phyloP scores from a whole-genome alignment of 2,329 filamentous ascomycete species.

The Emericellopsis atlantica region DNA sequence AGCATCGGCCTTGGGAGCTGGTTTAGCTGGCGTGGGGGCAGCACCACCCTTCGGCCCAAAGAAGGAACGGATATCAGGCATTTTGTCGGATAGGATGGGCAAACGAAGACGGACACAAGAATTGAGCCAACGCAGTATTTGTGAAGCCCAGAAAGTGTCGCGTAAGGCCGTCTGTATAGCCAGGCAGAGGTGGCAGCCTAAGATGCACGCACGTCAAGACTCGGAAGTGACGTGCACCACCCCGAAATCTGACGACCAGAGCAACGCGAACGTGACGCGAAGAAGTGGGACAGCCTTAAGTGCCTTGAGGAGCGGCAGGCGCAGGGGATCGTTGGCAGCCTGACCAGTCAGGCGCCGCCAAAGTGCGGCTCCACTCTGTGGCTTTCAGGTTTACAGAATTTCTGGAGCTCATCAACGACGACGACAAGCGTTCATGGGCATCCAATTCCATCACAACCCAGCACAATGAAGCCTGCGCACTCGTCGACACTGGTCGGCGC shows the following conservation, averaged over 20 bases:
- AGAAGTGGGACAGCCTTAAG: slow-evolving; percentile 18
- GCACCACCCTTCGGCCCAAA: slow-evolving; percentile 66
- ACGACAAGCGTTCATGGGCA: background rate
- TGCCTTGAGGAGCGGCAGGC: slow-evolving; percentile 1
- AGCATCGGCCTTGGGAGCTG: slow-evolving; percentile 30
- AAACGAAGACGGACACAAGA: background rate
- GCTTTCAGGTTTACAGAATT: slow-evolving; percentile 14
- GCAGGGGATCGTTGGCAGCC: slow-evolving; percentile 8
- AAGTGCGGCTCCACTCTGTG: slow-evolving; percentile 2
- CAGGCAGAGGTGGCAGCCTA: slow-evolving; percentile 4
- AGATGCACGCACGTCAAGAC: background rate
- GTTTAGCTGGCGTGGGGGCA: slow-evolving; percentile 33
- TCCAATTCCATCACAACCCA: slow-evolving; percentile 7
- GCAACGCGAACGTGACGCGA: slow-evolving; percentile 33
- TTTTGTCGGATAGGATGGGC: slow-evolving; percentile 19
- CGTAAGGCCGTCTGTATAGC: background rate
- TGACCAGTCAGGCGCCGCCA: background rate
- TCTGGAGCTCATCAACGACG: slow-evolving; percentile 11
- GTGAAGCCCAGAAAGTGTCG: background rate
- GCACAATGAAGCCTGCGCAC: slow-evolving; percentile 30
- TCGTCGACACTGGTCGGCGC: slow-evolving; percentile 34
- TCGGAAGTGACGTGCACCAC: slow-evolving; percentile 18
- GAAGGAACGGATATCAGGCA: slow-evolving; percentile 89
- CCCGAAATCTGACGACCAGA: slow-evolving; percentile 7
- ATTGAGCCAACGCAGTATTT: background rate